Base-by-base conservation (phyloP, 352 stramenopile genomes). In the Phytophthora sp. region DNA sequence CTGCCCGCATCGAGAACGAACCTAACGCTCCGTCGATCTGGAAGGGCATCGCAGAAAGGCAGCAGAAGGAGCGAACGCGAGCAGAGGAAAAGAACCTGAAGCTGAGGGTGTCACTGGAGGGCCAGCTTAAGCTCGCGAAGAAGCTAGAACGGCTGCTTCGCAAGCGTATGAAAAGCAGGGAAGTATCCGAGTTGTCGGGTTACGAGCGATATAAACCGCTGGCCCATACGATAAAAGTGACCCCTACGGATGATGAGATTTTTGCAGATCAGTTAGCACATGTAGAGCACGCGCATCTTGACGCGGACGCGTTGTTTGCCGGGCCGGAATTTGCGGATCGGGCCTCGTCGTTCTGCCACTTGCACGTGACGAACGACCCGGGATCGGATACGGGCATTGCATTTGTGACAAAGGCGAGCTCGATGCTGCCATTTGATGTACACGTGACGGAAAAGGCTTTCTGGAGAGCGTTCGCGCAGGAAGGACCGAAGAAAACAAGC, bases 381-480 rank as follows among this genome's bases (percentile, higher is more conserved):
- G 49, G 15, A 7, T 71, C 73, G 18, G 30, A 56, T 20, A 49
- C 49, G 3, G 64, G 71, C 0, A 60, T 84, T 9, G 64, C 64
- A 13, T 68, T 78, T 33, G 66, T 84, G 20, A 80, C 78, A 7
- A 61, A 69, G 3, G 67, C 74, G 2, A 65, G 52, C 39, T 75
- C 71, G 20, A 69, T 77, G 60, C 42, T 87, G 33, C 74, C 66
- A 4, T 82, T 80, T 33, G 71, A 75, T 38, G 33, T 80, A 2
- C 38, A 67, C 4, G 63, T 71, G 6, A 69, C 74, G 3, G 45
- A 52, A 15, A 77, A 50, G 11, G 74, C 66, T 1, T 68, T 87
- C 27, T 85, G 76, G 71, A 59, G 72, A 8, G 57, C 76, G 30
- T 60, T 82, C 31, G 69, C 70, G 2, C 41, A 52, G 12, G 72